phyloP scores from a whole-genome alignment of 345 rosid species.

The Salix purpurea region DNA sequence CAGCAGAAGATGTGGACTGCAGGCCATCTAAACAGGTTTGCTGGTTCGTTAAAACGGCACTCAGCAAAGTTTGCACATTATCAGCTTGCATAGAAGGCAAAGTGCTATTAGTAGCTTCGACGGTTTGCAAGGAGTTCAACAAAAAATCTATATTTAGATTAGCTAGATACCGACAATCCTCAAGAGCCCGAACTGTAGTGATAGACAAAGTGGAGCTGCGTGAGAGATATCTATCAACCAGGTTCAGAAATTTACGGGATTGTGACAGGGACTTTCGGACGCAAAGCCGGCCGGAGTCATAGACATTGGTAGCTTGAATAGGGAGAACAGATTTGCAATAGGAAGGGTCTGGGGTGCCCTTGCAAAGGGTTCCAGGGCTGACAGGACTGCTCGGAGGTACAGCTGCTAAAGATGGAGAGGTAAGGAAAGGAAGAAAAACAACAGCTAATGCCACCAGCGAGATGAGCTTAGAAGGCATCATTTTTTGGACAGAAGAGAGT shows the following conservation, averaged over 20 bases:
- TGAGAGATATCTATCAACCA: constrained; percentile 51
- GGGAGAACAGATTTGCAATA: constrained; percentile 62
- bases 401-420: constrained; percentile 22
- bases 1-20: constrained; percentile 40
- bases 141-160: constrained; percentile 54
- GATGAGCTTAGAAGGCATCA: constrained; percentile 25
- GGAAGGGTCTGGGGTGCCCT: constrained; percentile 58
- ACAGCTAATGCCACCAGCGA: not conserved
- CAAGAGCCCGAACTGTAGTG: constrained; percentile 55
- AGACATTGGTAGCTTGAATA: constrained; percentile 41
- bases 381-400: constrained; percentile 20
- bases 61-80: constrained; percentile 61
- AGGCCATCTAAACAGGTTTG: constrained; percentile 75
- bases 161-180: constrained; percentile 66
- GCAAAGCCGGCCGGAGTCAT: constrained; percentile 49
- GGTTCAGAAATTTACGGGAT: constrained; percentile 47
- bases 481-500: not conserved
- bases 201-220: constrained; percentile 34
- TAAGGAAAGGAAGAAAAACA: constrained; percentile 25
- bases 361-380: constrained; percentile 41
- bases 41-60: constrained; percentile 73
- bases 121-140: constrained; percentile 37
- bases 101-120: constrained; percentile 32
- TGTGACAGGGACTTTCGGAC: constrained; percentile 57
- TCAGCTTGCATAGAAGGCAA: constrained; percentile 48